These are phyloP conservation scores for Phytomonas sp. DNA, from an alignment of 208 protist species.

Conservation along the genomic window DNA sequence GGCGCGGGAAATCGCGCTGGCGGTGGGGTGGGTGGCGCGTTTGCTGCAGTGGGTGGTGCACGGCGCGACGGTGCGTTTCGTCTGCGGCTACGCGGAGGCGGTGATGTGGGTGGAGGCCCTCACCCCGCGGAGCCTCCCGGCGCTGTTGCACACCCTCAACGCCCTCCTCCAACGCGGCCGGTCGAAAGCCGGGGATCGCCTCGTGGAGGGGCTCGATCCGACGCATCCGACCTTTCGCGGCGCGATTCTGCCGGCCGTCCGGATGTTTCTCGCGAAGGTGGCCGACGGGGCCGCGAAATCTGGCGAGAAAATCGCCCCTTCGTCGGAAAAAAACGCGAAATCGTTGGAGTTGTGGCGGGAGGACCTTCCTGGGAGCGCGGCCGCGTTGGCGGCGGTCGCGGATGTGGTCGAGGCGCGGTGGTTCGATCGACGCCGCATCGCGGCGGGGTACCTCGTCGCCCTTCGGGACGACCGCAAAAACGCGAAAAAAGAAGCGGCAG, in stretches of 20 bases:
- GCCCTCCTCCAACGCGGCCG: constrained; percentile 72
- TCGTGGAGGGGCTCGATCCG: constrained; percentile 57
- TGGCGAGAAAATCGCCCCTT: too few relatives aligned
- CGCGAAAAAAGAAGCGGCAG: too few relatives aligned
- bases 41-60: constrained; percentile 82
- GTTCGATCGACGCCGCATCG: too few relatives aligned
- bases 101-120: constrained; percentile 56
- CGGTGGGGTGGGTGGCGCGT: constrained; percentile 59
- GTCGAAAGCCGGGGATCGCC: constrained; percentile 78
- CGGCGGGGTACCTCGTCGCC: too few relatives aligned
- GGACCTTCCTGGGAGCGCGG: too few relatives aligned
- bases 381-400: too few relatives aligned
- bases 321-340: too few relatives aligned
- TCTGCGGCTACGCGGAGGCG: constrained; percentile 62
- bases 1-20: not conserved
- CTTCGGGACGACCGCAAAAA: too few relatives aligned
- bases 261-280: constrained; percentile 38
- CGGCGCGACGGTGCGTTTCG: constrained; percentile 65
- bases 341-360: too few relatives aligned
- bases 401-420: too few relatives aligned
- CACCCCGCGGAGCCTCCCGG: constrained; percentile 49
- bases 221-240: constrained; percentile 29
- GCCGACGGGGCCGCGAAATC: too few relatives aligned
- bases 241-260: constrained; percentile 51
- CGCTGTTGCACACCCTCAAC: constrained; percentile 81